Evolutionary conservation across 805 yeast species (phyloP).

Genomic region (Zygotorulaspora sp.): DNA sequence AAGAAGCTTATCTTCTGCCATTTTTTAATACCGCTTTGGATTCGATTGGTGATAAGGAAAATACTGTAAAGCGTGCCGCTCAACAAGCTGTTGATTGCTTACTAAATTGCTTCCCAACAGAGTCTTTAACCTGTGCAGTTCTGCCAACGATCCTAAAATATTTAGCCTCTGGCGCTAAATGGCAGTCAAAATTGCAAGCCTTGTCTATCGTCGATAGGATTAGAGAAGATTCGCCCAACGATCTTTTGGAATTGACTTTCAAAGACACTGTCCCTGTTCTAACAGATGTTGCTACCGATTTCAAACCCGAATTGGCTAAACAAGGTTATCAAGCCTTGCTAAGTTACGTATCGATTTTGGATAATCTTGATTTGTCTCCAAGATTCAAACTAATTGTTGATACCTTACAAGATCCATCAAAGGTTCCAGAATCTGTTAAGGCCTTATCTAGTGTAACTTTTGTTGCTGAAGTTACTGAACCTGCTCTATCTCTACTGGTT

Average conservation of each 20-base stretch:
- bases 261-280: conserved; percentile 75
- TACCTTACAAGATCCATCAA: conserved; percentile 84
- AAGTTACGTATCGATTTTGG: conserved; percentile 73
- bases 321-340: conserved; percentile 71
- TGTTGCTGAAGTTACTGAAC: conserved; percentile 97
- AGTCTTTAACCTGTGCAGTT: conserved; percentile 70
- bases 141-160: conserved; percentile 58
- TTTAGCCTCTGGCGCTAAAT: conserved; percentile 77
- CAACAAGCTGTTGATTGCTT: conserved; percentile 69
- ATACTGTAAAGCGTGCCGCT: conserved; percentile 80
- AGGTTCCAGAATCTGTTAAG: conserved; percentile 84
- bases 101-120: conserved; percentile 65
- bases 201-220: conserved; percentile 68
- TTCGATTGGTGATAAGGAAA: conserved; percentile 80
- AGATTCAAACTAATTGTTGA: conserved; percentile 80
- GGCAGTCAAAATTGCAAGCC: conserved; percentile 86
- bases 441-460: conserved; percentile 89
- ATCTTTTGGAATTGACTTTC: conserved; percentile 77
- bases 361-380: conserved; percentile 86
- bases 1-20: conserved; percentile 67
- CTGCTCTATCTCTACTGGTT: conserved; percentile 82
- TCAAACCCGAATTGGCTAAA: conserved; percentile 91
- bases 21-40: conserved; percentile 65
- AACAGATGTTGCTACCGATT: conserved; percentile 87
- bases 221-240: conserved; percentile 75